A percentile compares a stretch with the other conserved stretches of the same genome.
Evolutionary conservation across 2,329 filamentous ascomycete genomes (phyloP).

Genomic region (Biscogniauxia mediterranea): DNA sequence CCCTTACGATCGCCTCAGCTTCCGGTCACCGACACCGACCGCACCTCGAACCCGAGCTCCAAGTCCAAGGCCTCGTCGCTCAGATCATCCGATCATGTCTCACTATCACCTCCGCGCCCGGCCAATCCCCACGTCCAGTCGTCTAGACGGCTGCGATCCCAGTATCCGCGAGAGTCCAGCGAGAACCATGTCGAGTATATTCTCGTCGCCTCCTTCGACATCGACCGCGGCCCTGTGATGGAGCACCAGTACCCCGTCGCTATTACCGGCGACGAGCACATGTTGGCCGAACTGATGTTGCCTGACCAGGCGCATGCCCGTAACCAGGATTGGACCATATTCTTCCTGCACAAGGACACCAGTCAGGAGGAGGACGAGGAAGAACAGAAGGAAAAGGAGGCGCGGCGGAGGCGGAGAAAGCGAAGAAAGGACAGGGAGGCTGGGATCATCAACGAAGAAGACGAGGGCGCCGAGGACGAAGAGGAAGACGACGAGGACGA

Average conservation of each 20-base stretch:
- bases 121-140: conserved; percentile 51
- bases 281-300: conserved; percentile 97
- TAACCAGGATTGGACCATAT: conserved; percentile 98
- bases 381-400: conserved; percentile 58
- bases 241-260: conserved; percentile 95
- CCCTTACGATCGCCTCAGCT: conserved; percentile 56
- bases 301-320: conserved; percentile 94
- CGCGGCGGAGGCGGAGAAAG: conserved; percentile 50
- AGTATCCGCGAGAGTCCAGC: conserved; percentile 69
- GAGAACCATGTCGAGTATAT: conserved; percentile 99
- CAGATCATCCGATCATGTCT: conserved; percentile 56
- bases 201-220: conserved; percentile 93
- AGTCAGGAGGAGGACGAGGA: conserved; percentile 79
- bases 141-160: conserved; percentile 62
- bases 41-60: conserved; percentile 57
- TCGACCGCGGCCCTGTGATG: conserved; percentile 94
- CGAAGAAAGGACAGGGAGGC: conserved; percentile 51
- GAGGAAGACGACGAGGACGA: conserved; percentile 48
- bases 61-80: conserved; percentile 58
- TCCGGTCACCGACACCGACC: conserved; percentile 50
- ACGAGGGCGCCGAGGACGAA: conserved; percentile 41
- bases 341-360: conserved; percentile 95
- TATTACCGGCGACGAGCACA: conserved; percentile 95
- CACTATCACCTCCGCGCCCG: conserved; percentile 52
- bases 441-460: conserved; percentile 46